Evolutionary conservation across 1,284 basidiomycete genomes (phyloP), one percentile per base, ranked within the genome.

Genomic region (Cutaneotrichosporon cyanovorans): DNA sequence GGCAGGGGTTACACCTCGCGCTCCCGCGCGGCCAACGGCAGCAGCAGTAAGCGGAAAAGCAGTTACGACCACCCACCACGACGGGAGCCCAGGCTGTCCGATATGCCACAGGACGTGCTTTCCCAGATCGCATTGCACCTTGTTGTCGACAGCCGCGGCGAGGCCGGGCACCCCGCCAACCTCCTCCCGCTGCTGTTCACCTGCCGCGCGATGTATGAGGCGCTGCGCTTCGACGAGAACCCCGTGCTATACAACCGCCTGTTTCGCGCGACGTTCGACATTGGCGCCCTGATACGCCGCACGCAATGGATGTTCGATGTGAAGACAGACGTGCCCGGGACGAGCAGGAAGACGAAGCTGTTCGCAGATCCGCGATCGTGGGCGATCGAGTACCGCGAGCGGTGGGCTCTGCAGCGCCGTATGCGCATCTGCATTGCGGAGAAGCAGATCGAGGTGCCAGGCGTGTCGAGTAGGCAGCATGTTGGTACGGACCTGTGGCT

Each of bases 201-300:
- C n/a, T 63, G 49, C 31, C 56, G 54, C 12, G 34, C 54, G 5
- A 57, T 72, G 36, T 53, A 74, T 58, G 40, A 52, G 15, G 51
- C 60, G 3, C 56, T 74, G 21, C 60, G 60, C 2, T 66, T 73
- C 38, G 55, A 60, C 34, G 55, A 56, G 45, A 74, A 74, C 48
- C 68, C 69, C 0, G 55, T 63, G n/a, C 63, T 75, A 14, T 74
- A 73, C 42, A 61, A 69, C 42, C 47, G 57, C 22, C 56, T 75
- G 15, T 73, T 72, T 57, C 50, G 62, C 21, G 59, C 57, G 21
- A 70, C 71, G 7, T 74, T 73, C 48, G 72, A 75, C 49, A 48
- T 53, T 11, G 55, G 55, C 11, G 68, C 70, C 7, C 37, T 70
- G 35, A 37, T 52, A 18, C 46, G 70, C 19, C 58, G 71, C 31